Percentiles rank a stretch among this genome's conserved stretches.
These are phyloP conservation scores for Mycosphaerella sp. DNA, from an alignment of 2,329 filamentous ascomycete genomes.

Conservation along the genomic window DNA sequence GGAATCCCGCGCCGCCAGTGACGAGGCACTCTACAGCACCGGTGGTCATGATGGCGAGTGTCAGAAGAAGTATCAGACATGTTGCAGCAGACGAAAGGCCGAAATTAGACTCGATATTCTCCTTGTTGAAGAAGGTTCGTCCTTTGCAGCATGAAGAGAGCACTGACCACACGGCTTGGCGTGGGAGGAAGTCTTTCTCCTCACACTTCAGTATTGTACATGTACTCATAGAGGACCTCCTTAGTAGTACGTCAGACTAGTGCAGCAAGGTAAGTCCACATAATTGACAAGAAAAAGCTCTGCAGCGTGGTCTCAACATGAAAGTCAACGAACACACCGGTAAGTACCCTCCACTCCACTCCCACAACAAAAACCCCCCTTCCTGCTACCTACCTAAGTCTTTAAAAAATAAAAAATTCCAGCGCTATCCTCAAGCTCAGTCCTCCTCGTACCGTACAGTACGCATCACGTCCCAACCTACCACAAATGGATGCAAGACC, in stretches of 20 bases:
- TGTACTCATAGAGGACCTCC: neutral
- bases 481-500: slow-evolving; percentile 85
- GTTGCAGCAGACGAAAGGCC: neutral
- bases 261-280: neutral
- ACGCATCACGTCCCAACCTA: slow-evolving; percentile 74
- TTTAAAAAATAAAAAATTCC: neutral
- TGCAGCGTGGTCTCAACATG: slow-evolving; percentile 27
- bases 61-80: neutral
- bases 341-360: slow-evolving; percentile 16
- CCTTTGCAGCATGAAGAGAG: neutral
- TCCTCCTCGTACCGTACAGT: slow-evolving; percentile 80
- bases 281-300: neutral
- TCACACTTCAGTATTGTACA: neutral
- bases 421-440: slow-evolving; percentile 45
- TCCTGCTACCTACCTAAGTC: too few species aligned
- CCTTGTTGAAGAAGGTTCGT: neutral
- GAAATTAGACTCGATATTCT: neutral
- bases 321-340: slow-evolving; percentile 40
- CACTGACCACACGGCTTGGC: neutral
- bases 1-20: slow-evolving; percentile 46
- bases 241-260: neutral
- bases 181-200: neutral
- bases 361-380: neutral
- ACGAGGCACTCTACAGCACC: slow-evolving; percentile 35
- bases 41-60: slow-evolving; percentile 23